These are phyloP conservation scores for Onygenales sp. DNA, from an alignment of 2,329 filamentous ascomycete species.

Conservation along the genomic window DNA sequence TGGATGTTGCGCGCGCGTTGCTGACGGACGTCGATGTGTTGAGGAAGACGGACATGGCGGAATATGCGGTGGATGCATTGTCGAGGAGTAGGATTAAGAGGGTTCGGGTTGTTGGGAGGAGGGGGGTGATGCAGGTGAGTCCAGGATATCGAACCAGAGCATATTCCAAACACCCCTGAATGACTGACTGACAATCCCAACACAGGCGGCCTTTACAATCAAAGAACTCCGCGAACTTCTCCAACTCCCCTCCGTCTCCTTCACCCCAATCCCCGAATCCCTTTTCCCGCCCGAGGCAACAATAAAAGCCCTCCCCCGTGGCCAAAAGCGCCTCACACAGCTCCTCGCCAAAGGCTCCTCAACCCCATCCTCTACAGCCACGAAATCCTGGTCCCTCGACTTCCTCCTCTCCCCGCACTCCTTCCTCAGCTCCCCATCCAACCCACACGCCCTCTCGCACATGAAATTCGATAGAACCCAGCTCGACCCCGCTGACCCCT, in stretches of 20 bases:
- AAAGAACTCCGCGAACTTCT: constrained; percentile 88
- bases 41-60: constrained; percentile 77
- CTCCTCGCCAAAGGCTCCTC: constrained; percentile 67
- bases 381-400: constrained; percentile 72
- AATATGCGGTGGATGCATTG: constrained; percentile 67
- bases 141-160: not conserved
- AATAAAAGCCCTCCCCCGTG: constrained; percentile 60
- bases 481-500: constrained; percentile 39
- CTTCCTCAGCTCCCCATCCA: constrained; percentile 47
- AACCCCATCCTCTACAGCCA: constrained; percentile 37
- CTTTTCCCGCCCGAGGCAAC: constrained; percentile 55
- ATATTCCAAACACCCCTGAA: not conserved
- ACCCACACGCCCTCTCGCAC: constrained; percentile 46
- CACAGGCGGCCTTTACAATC: constrained; percentile 80
- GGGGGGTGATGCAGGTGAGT: constrained; percentile 75
- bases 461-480: constrained; percentile 56
- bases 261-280: constrained; percentile 56
- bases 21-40: constrained; percentile 66
- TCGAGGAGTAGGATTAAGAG: constrained; percentile 63
- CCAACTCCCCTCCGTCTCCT: constrained; percentile 61
- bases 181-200: constrained; percentile 3
- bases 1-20: constrained; percentile 85
- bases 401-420: constrained; percentile 71
- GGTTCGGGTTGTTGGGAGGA: constrained; percentile 78
- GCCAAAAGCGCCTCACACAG: constrained; percentile 68